Base-by-base conservation (phyloP, 2,329 filamentous ascomycete genomes). In the Ophiocordyceps camponoti-leonardi region DNA sequence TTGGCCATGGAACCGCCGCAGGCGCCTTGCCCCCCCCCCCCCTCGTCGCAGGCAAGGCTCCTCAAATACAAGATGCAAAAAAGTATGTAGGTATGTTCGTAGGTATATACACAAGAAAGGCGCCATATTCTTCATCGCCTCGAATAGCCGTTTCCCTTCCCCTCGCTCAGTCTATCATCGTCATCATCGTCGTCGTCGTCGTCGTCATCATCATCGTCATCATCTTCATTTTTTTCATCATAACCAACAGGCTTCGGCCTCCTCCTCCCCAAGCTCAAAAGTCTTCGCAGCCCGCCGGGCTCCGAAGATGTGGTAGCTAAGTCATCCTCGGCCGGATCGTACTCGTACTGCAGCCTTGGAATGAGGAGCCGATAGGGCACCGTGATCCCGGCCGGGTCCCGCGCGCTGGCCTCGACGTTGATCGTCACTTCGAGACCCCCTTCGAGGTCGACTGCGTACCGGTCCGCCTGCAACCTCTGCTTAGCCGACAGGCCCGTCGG, bases 301-400 rank as follows among this genome's bases (percentile, higher is more conserved):
- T 60, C 57, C 4, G 59, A 53, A 5, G 59, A 53, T 12, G 48
- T 22, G 22, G 46, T 45, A 26, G 31, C 49, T 42, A 53, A 35
- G 20, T 62, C 58, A n/a, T 66, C 62, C 5, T 66, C 63, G 45
- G 65, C 64, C 2, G 58, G 57, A 16, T 64, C 59, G 49, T 74
- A 71, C 44, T 75, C 70, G 47, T 79, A 80, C 62, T 71, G 73
- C 44, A 98, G 66, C 45, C 79, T 77, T 12, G 93, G 92, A 6
- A 98, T 81, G 2, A 96, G 72, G 6, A 98, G 66, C 37, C 86
- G 73, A 60, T 98, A 98, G 10, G 87, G 86, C 44, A 79, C 76
- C 0, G 92, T 98, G 51, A 86, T 86, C 14, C 92, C 93, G 0
- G 83, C 74, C 1, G 92, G 90, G 54, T 98, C 87, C 50, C 77